phyloP scores from a whole-genome alignment of 768 basidiomycete species.

The Lactifluus pinguis region DNA sequence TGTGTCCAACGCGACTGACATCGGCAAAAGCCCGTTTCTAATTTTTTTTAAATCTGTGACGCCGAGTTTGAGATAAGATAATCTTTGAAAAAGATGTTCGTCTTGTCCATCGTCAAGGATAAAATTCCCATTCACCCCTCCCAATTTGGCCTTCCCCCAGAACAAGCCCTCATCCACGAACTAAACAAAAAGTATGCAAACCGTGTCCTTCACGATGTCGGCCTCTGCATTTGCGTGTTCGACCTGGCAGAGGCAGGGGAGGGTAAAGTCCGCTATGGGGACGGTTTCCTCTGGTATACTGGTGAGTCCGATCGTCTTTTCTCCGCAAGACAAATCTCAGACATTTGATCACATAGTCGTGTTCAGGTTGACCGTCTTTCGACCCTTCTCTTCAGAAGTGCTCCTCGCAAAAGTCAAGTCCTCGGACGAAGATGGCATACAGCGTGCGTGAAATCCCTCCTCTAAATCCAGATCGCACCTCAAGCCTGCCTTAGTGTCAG shows the following conservation, averaged over 20 bases:
- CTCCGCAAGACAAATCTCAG: not conserved
- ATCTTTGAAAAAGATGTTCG: slow-evolving; percentile 26
- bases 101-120: slow-evolving; percentile 47
- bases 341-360: slow-evolving; percentile 42
- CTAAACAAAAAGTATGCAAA: slow-evolving; percentile 97
- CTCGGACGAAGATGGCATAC: slow-evolving; percentile 76
- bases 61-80: slow-evolving; percentile 17
- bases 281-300: slow-evolving; percentile 93
- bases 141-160: slow-evolving; percentile 71
- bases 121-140: slow-evolving; percentile 82
- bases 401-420: slow-evolving; percentile 83
- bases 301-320: slow-evolving; percentile 36
- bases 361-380: slow-evolving; percentile 84
- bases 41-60: too few species aligned
- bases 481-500: slow-evolving; percentile 43
- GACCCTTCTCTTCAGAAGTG: slow-evolving; percentile 86
- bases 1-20: not conserved
- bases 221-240: slow-evolving; percentile 84
- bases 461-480: not conserved
- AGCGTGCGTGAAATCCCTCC: slow-evolving; percentile 41
- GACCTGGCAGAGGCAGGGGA: slow-evolving; percentile 82
- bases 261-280: slow-evolving; percentile 89
- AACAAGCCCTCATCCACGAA: slow-evolving; percentile 73
- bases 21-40: not conserved
- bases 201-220: slow-evolving; percentile 80